Evolutionary conservation across 2,329 filamentous ascomycete species (phyloP), one percentile per base, ranked within the genome.

Genomic region (Tolypocladium capitatum): DNA sequence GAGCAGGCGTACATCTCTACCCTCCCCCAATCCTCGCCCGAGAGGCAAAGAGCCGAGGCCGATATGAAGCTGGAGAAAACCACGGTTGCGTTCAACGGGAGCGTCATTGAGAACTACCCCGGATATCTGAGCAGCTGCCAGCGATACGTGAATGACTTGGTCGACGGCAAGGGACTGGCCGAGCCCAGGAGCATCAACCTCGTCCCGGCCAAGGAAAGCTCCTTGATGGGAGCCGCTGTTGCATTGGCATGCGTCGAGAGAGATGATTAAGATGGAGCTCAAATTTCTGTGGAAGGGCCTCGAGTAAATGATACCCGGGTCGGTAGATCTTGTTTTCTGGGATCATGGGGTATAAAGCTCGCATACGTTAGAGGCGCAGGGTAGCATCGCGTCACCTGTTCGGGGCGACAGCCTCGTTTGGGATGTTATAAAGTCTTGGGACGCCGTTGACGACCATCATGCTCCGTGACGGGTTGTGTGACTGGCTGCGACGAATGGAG

Each of bases 61-160:
- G 78, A 79, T 52, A 67, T 67, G 2, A 62, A 68, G 40, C 59
- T 74, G 8, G 58, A 60, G 32, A 65, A 68, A 48, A 80, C 77
- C 3, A 73, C 76, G 2, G 78, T 91, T n/a, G 83, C 83, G 4
- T 90, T 83, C 64, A 89, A 87, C 58, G 86, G 86, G 41, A 84
- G 81, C 28, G 84, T 91, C 45, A 81, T 90, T 46, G 84, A 90
- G 64, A 81, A 83, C 56, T 91, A 90, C 58, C 84, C 86, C 0
- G 68, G 70, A 8, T 91, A 88, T 62, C 69, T 75, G 21, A 64
- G 63, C 31, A 71, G 68, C 38, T 82, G 81, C 57, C 84, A 90
- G 61, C 60, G 60, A 6, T 80, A 80, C 55, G 65, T 90, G 43
- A 71, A 87, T 56, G 67, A 71, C 35, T 67, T 90, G 9, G 72